These are phyloP conservation scores for Backusella circina DNA, from an alignment of 192 early-diverging fungal species.

Conservation along the genomic window DNA sequence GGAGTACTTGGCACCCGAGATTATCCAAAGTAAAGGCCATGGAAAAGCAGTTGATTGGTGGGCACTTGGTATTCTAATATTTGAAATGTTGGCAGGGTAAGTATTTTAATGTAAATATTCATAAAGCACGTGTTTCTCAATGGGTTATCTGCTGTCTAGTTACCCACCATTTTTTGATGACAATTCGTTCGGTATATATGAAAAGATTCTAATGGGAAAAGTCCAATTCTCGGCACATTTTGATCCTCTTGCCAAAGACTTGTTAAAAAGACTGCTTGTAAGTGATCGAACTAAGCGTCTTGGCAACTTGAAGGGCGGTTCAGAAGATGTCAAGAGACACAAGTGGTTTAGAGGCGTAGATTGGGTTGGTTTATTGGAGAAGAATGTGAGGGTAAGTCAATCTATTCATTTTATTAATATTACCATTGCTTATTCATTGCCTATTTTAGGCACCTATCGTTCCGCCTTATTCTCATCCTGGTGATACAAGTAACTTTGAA, in stretches of 20 bases:
- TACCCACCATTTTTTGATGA: constrained; percentile 98
- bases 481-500: constrained; percentile 98
- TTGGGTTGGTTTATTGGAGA: constrained; percentile 83
- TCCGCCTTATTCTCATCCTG: constrained; percentile 82
- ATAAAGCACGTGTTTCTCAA: neutral
- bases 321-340: constrained; percentile 90
- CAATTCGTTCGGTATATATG: constrained; percentile 97
- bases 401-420: neutral
- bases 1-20: constrained; percentile 96
- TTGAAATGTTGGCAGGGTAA: constrained; percentile 97
- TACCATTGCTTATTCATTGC: neutral
- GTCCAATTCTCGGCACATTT: constrained; percentile 90
- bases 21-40: constrained; percentile 96
- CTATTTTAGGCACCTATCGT: constrained; percentile 73
- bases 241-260: constrained; percentile 77
- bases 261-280: constrained; percentile 88
- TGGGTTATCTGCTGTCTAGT: constrained; percentile 15
- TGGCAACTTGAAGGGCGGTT: constrained; percentile 89
- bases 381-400: constrained; percentile 48
- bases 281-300: constrained; percentile 90
- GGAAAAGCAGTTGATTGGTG: constrained; percentile 99
- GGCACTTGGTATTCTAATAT: constrained; percentile 96
- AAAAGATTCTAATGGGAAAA: constrained; percentile 92
- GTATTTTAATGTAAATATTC: neutral
- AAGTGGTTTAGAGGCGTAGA: constrained; percentile 93